phyloP scores from a whole-genome alignment of 192 early-diverging fungal genomes.

The Gryganskiella cystojenkinii region DNA sequence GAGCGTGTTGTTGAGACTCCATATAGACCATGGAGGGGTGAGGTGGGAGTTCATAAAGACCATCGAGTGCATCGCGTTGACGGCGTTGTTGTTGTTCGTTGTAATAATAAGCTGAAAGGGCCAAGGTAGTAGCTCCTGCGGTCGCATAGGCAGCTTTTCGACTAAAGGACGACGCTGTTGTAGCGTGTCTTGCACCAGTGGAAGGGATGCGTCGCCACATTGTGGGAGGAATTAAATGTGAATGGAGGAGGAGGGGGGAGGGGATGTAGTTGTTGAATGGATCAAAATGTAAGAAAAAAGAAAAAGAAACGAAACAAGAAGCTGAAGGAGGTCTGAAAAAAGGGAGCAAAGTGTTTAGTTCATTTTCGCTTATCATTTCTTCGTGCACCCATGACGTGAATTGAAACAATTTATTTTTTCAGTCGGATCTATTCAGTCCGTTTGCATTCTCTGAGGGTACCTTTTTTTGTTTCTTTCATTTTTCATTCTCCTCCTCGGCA shows the following conservation, averaged over 20 bases:
- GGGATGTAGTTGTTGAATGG: constrained; percentile 16
- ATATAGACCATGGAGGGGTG: constrained; percentile 46
- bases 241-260: constrained; percentile 16
- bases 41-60: constrained; percentile 31
- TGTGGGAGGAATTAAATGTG: constrained; percentile 10
- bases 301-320: constrained; percentile 19
- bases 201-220: constrained; percentile 50
- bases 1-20: constrained; percentile 23
- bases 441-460: too few species aligned
- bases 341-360: constrained; percentile 9
- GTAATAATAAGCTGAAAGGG: constrained; percentile 38
- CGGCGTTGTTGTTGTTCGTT: constrained; percentile 9
- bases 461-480: too few species aligned
- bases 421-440: too few species aligned
- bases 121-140: constrained; percentile 31
- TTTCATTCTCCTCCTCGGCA: too few species aligned
- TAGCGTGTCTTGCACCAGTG: constrained; percentile 17
- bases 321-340: constrained; percentile 6
- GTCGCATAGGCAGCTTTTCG: constrained; percentile 35
- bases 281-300: constrained; percentile 14
- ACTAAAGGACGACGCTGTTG: constrained; percentile 4
- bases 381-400: too few species aligned
- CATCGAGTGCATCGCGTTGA: constrained; percentile 9
- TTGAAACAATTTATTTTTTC: too few species aligned
- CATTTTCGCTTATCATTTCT: too few species aligned